Evolutionary conservation across 2,329 filamentous ascomycete genomes (phyloP), one percentile per base, ranked within the genome.

Genomic region (Ophiostoma piceae): DNA sequence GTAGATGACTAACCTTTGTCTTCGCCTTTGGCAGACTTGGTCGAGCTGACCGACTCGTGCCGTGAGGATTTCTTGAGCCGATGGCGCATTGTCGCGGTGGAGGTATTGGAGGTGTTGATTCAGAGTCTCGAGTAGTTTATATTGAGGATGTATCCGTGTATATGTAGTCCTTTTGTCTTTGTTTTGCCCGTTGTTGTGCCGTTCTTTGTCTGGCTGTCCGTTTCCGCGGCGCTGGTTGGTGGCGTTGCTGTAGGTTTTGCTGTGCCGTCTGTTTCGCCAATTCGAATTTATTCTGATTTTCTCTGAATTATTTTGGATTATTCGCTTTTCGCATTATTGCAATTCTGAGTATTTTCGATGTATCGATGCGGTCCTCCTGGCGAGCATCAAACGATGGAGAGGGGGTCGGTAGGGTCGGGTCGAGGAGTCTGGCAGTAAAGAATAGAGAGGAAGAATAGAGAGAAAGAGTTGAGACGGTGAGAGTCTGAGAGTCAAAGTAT

Each of bases 61-160:
- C 68, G 70, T 19, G 66, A 68, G 5, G 71, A 72, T 66, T 71
- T 74, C 19, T 41, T 64, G 9, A 73, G 62, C 22, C 71, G 29
- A 69, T 72, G 71, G 67, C 73, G 73, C 73, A 74, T 74, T 66
- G 43, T 69, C 8, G 67, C 35, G 19, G 57, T 62, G 5, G 57
- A 47, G 57, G n/a, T 37, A 4, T 7, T n/a, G 3, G 57, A 14
- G 14, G 35, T 35, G 8, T 35, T 35, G 12, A 22, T 32, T 65
- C 37, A 9, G 19, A 3, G 62, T 65, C n/a, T 16, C 0, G 6
- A 39, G 19, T 22, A 11, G 2, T 41, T 1, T 19, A 2, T 35
- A 35, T 35, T 35, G 35, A 6, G 35, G 35, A 35, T 35, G 35
- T 29, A 29, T 35, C 35, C 35, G 35, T 5, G 35, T 35, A 35